Evolutionary conservation across 768 basidiomycete genomes (phyloP).

Genomic region (Hemileccinum impolitum): DNA sequence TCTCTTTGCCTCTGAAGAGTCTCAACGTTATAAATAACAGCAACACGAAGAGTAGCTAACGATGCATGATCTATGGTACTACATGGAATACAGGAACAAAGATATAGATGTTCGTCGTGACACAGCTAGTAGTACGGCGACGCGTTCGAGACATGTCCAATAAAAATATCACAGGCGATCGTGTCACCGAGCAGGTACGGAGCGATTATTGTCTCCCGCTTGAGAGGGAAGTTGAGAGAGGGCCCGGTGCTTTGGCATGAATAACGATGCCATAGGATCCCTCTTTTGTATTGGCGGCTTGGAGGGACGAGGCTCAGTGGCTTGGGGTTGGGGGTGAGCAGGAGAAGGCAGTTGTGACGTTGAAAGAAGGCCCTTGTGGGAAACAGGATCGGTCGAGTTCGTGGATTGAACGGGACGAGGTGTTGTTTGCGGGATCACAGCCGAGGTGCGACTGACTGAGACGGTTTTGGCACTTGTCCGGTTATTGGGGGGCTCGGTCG

Average conservation of each 20-base stretch:
- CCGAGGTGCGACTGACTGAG: slow-evolving; percentile 34
- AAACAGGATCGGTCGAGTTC: slow-evolving; percentile 6
- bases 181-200: slow-evolving; percentile 20
- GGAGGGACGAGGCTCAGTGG: slow-evolving; percentile 30
- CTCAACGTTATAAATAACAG: slow-evolving; percentile 6
- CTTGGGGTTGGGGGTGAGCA: slow-evolving; percentile 16
- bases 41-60: slow-evolving; percentile 7
- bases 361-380: slow-evolving; percentile 30
- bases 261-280: slow-evolving; percentile 58
- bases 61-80: slow-evolving; percentile 10
- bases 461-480: slow-evolving; percentile 55
- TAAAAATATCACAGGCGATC: neutral
- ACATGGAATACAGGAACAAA: slow-evolving; percentile 14
- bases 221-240: slow-evolving; percentile 51
- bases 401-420: slow-evolving; percentile 33
- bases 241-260: slow-evolving; percentile 75
- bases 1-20: neutral
- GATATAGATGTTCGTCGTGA: neutral
- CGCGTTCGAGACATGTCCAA: neutral
- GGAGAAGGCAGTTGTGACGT: slow-evolving; percentile 12
- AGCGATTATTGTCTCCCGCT: slow-evolving; percentile 18
- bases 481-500: slow-evolving; percentile 28
- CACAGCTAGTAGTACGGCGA: neutral
- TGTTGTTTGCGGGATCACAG: slow-evolving; percentile 8
- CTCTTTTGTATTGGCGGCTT: slow-evolving; percentile 48